Evolutionary conservation across 768 basidiomycete species (phyloP), one percentile per base, ranked within the genome.

Genomic region (Stropharia rugosoannulata): DNA sequence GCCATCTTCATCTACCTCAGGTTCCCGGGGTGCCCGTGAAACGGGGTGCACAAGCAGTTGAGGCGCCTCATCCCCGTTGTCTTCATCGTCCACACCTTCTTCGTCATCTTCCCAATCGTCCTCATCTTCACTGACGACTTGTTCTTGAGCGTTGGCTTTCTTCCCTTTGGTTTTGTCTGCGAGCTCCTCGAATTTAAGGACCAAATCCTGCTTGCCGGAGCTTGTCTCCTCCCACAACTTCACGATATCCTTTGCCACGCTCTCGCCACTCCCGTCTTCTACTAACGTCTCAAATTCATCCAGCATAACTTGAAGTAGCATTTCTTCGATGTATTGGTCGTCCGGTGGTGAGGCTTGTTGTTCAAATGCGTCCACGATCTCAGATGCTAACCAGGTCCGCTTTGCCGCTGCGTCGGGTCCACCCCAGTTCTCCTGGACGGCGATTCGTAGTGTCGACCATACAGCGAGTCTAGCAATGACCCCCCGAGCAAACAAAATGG

Each of bases 1-100:
- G 0, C 95, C 95, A 56, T 98, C 95, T 58, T 95, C 90, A 63
- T 98, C 95, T 0, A 95, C 78, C 49, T 91, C 81, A 0, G 89
- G 87, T 63, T 89, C 71, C 56, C 68, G 60, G 45, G 45, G 45
- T 25, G 51, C 40, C 16, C 50, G 56, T 4, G 64, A 47, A 7
- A 55, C 57, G 3, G 67, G 57, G 40, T 61, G 70, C 54, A 81
- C 76, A 16, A 89, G 60, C 19, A 92, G 68, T 60, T 77, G 77
- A 2, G 89, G 90, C 1, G 70, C 80, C 48, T 77, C 81, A 5
- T 81, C 78, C 25, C 64, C 72, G 13, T 67, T 75, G 5, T 72
- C 80, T 39, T 77, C 81, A 2, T 80, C 77, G 62, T 67, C 77
- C 4, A 74, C 76, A 15, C 75, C 79, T 2, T 75, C 80, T 5